Percentiles rank a stretch among this genome's conserved stretches.
These are phyloP conservation scores for Penicillium angulare DNA, from an alignment of 495 filamentous ascomycete genomes.

Conservation along the genomic window DNA sequence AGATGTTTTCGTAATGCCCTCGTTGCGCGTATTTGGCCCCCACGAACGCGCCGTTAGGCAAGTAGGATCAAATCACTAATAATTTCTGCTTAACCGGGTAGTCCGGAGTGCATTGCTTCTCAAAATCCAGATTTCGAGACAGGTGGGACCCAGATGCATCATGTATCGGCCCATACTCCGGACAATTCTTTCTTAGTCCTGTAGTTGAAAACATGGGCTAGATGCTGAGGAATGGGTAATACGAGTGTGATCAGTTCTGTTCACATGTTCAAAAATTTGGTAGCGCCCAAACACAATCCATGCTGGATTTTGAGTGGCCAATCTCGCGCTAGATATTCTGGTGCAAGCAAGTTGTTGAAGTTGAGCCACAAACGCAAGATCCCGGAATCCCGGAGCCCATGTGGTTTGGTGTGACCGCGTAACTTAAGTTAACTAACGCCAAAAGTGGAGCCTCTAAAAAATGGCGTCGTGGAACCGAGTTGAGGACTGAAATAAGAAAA, in stretches of 20 bases:
- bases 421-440: no score
- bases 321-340: background rate
- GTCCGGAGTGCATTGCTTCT: background rate
- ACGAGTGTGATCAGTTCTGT: background rate
- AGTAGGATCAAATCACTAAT: background rate
- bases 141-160: background rate
- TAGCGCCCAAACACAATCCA: background rate
- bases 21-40: slow-evolving; percentile 12
- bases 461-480: slow-evolving; percentile 6
- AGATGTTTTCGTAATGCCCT: slow-evolving; percentile 1
- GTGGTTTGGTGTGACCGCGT: slow-evolving; percentile 5
- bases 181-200: no score
- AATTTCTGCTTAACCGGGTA: background rate
- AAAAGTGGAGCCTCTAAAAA: slow-evolving; percentile 3
- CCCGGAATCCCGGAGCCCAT: slow-evolving; percentile 3
- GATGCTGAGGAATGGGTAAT: background rate
- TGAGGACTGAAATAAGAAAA: slow-evolving; percentile 1
- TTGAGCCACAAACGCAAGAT: slow-evolving; percentile 3
- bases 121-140: background rate
- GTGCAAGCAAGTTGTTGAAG: background rate
- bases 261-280: background rate
- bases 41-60: slow-evolving; percentile 23
- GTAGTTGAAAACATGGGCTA: no score
- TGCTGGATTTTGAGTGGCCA: background rate
- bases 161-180: background rate